phyloP scores from a whole-genome alignment of 2,329 filamentous ascomycete genomes.

The Trichophyton schoenleinii region DNA sequence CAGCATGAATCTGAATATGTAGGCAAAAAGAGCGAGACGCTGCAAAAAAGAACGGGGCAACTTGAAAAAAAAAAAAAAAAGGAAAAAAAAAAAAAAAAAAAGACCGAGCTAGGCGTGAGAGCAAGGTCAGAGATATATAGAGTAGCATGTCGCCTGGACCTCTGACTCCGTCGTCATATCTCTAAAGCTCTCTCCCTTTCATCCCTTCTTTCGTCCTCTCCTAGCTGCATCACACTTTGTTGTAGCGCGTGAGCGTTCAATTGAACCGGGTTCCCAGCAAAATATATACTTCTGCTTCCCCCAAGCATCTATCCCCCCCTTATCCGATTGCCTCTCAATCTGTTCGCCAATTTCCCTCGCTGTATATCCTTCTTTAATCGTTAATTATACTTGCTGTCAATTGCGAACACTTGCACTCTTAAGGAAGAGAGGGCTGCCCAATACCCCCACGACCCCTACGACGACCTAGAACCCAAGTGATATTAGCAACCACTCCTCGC shows the following conservation, averaged over 20 bases:
- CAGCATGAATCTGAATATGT: background rate
- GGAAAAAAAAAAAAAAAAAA: background rate
- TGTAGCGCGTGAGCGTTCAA: background rate
- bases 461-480: background rate
- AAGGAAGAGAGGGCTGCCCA: background rate
- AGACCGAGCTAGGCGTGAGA: slow-evolving; percentile 1
- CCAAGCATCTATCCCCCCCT: background rate
- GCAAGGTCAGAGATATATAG: background rate
- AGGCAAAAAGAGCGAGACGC: background rate
- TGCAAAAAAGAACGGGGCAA: background rate
- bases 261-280: background rate
- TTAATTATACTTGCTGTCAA: background rate
- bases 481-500: background rate
- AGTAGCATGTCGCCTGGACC: background rate
- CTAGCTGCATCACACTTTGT: background rate
- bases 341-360: background rate
- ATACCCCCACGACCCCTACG: background rate
- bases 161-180: background rate
- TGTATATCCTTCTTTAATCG: background rate
- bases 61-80: background rate
- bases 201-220: background rate
- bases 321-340: background rate
- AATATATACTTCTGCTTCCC: background rate
- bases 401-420: background rate
- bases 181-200: background rate